Evolutionary conservation across 768 basidiomycete species (phyloP).

Genomic region (Leccinum rimulosum): DNA sequence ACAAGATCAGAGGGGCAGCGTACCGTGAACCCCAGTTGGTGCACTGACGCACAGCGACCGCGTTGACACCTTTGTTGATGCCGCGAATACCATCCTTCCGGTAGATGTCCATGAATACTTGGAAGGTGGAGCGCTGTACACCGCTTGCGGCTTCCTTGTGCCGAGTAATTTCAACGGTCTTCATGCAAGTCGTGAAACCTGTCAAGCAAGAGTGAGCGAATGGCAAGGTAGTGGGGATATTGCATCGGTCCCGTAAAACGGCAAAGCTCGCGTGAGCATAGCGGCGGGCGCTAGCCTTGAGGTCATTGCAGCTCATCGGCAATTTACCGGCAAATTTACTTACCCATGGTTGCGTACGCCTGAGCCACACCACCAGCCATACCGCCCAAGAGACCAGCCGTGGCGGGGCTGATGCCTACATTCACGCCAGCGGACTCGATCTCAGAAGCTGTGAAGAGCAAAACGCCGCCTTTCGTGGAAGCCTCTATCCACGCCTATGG

Average conservation of each 20-base stretch:
- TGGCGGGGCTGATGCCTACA: slow-evolving; percentile 75
- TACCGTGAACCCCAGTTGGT: slow-evolving; percentile 93
- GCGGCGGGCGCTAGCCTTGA: slow-evolving; percentile 21
- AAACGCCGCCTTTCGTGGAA: slow-evolving; percentile 95
- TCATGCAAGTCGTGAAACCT: slow-evolving; percentile 99
- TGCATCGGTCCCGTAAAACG: slow-evolving; percentile 14
- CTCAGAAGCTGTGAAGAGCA: slow-evolving; percentile 95
- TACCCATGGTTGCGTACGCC: slow-evolving; percentile 64
- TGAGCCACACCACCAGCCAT: slow-evolving; percentile 82
- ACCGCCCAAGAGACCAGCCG: slow-evolving; percentile 89
- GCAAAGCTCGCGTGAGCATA: slow-evolving; percentile 12
- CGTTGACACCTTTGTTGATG: slow-evolving; percentile 99
- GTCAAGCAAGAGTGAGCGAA: slow-evolving; percentile 12
- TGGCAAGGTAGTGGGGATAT: not conserved
- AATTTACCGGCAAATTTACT: slow-evolving; percentile 30
- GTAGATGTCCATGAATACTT: slow-evolving; percentile 93
- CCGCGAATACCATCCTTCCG: slow-evolving; percentile 89
- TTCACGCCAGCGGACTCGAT: slow-evolving; percentile 68
- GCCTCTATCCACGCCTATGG: slow-evolving; percentile 97
- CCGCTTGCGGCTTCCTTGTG: slow-evolving; percentile 88
- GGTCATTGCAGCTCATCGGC: slow-evolving; percentile 12
- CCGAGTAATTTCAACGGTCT: slow-evolving; percentile 96
- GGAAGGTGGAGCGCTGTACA: slow-evolving; percentile 88
- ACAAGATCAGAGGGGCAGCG: slow-evolving; percentile 18
- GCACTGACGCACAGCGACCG: slow-evolving; percentile 87